These are phyloP conservation scores for Umbelopsis vinacea DNA, from an alignment of 192 early-diverging fungal genomes.

Conservation along the genomic window DNA sequence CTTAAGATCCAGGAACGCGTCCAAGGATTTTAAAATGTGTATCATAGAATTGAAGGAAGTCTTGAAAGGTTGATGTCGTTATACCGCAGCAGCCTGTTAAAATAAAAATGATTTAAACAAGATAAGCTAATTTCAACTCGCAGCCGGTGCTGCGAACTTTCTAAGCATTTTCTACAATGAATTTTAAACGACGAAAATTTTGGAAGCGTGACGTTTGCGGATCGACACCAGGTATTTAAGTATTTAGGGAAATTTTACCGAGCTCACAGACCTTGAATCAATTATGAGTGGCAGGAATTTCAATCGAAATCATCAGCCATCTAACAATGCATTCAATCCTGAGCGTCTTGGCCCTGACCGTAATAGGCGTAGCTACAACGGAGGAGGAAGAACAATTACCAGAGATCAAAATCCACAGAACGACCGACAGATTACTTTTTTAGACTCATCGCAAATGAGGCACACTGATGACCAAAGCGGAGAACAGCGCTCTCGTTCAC, in stretches of 20 bases:
- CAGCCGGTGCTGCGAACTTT: too few relatives aligned
- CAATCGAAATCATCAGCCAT: neutral
- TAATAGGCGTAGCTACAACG: neutral
- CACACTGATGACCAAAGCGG: too few relatives aligned
- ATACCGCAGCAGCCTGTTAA: neutral
- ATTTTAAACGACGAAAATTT: too few relatives aligned
- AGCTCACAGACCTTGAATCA: too few relatives aligned
- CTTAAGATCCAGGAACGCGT: constrained; percentile 82
- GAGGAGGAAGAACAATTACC: neutral
- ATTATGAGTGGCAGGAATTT: neutral
- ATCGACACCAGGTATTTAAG: too few relatives aligned
- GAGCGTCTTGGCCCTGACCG: neutral
- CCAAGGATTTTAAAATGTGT: constrained; percentile 24
- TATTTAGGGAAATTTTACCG: too few relatives aligned
- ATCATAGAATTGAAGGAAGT: neutral
- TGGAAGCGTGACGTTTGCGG: too few relatives aligned
- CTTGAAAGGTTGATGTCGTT: neutral
- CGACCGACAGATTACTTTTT: neutral
- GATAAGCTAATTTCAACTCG: too few relatives aligned
- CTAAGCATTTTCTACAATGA: too few relatives aligned
- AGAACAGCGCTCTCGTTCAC: neutral
- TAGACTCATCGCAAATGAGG: too few relatives aligned
- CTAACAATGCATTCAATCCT: neutral
- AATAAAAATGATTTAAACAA: too few relatives aligned
- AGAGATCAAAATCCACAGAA: neutral